Evolutionary conservation across 2,329 filamentous ascomycete genomes (phyloP), one percentile per base, ranked within the genome.

Genomic region (Colletotrichum camelliae): DNA sequence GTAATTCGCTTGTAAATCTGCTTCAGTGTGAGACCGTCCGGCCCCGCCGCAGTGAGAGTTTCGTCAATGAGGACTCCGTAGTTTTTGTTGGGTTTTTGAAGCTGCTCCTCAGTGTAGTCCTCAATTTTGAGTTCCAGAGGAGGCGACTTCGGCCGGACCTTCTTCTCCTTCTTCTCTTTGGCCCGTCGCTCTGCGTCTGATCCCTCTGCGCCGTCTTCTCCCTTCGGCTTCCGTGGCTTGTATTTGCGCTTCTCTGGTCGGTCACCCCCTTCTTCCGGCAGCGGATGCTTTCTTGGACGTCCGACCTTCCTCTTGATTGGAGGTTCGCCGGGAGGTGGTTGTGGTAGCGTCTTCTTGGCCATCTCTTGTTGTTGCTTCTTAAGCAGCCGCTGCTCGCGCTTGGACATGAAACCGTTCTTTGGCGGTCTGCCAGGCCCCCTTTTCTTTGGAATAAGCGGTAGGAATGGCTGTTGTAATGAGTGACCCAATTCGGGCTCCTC

Each of bases 381-480:
- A 9, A 92, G 88, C 64, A 92, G 83, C 21, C 91, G 88, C 78
- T 93, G 89, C 80, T 96, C 93, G 72, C 94, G 89, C 84, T 96
- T 96, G 2, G 94, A 96, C 91, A 96, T 95, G 81, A 95, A 90
- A 33, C 94, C 94, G 80, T 96, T 94, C 85, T 96, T 96, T 0
- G 94, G 94, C 24, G 94, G 94, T 69, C 94, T 88, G n/a, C 94
- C 94, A 12, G 94, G 94, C 16, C 94, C 94, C 79, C 94, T 92
- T 77, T 94, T 93, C 84, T 91, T 94, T 33, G 91, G 90, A 62
- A 75, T 68, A 31, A 70, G 43, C 15, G 72, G 77, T 13, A 64
- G 29, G 52, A 77, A 68, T 35, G 91, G 85, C 72, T 87, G 84
- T 24, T 85, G 82, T 75, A 87, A 80, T 27, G 84, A 78, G 7